phyloP scores from a whole-genome alignment of 2,329 filamentous ascomycete genomes.

The Neonectria punicea region DNA sequence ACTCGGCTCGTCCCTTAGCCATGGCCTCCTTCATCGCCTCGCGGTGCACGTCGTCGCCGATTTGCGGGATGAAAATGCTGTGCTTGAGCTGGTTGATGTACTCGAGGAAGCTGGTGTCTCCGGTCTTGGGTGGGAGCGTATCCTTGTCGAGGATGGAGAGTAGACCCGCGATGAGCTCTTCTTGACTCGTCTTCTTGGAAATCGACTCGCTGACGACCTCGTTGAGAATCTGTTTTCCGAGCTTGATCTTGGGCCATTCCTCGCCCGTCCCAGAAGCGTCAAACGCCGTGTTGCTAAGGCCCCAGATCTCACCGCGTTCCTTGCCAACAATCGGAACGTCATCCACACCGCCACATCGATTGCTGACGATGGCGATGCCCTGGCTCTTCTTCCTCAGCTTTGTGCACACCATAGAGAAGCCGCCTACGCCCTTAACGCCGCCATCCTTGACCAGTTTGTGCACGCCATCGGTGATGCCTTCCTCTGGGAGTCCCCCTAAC shows the following conservation, averaged over 20 bases:
- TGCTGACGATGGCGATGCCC: constrained; percentile 70
- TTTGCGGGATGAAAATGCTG: constrained; percentile 69
- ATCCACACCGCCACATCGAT: constrained; percentile 63
- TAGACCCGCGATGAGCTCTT: constrained; percentile 61
- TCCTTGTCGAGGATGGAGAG: constrained; percentile 67
- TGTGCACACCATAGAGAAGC: constrained; percentile 74
- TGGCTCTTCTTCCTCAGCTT: constrained; percentile 63
- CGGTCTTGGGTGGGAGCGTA: constrained; percentile 59
- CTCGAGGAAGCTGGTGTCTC: constrained; percentile 61
- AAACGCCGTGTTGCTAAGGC: constrained; percentile 71
- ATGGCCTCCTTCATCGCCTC: constrained; percentile 57
- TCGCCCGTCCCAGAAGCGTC: constrained; percentile 52
- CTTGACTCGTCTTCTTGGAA: constrained; percentile 52
- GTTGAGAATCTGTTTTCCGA: constrained; percentile 60
- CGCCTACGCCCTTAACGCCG: constrained; percentile 69
- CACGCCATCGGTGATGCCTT: constrained; percentile 62
- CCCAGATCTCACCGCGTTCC: constrained; percentile 63
- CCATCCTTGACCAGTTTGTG: constrained; percentile 61
- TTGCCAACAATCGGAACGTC: constrained; percentile 68
- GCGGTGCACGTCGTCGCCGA: constrained; percentile 61
- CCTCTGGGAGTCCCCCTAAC: constrained; percentile 62
- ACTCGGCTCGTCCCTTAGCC: constrained; percentile 50
- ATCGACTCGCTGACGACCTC: constrained; percentile 55
- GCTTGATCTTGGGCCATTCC: constrained; percentile 70
- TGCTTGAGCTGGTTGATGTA: constrained; percentile 65